phyloP scores from a whole-genome alignment of 1,139 yeast species.

The Groenewaldozyma auringiensis region DNA sequence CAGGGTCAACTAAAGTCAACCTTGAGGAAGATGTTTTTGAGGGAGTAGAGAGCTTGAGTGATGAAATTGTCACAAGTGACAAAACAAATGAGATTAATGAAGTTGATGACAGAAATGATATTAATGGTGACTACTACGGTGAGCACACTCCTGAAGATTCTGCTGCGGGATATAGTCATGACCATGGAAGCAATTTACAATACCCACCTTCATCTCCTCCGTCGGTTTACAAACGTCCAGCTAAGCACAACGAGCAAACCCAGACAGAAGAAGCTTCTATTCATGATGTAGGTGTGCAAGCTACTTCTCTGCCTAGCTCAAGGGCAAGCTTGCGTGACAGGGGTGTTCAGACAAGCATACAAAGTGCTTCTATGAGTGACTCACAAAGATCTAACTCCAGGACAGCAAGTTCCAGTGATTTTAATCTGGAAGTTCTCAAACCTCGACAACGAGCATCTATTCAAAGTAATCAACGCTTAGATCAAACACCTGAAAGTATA shows the following conservation, averaged over 20 bases:
- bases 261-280: background rate
- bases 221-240: background rate
- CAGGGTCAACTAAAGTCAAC: constrained; percentile 1
- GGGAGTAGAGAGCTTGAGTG: background rate
- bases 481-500: background rate
- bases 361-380: background rate
- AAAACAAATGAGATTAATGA: background rate
- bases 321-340: background rate
- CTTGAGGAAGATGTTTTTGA: background rate
- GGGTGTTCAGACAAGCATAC: background rate
- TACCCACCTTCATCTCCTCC: background rate
- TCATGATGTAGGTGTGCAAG: background rate
- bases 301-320: background rate
- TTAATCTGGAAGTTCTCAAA: too few relatives aligned
- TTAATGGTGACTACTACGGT: background rate
- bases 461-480: too few relatives aligned
- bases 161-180: too few relatives aligned
- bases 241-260: background rate
- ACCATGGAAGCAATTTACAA: background rate
- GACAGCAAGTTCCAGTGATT: too few relatives aligned
- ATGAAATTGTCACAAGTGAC: background rate
- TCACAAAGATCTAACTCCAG: background rate
- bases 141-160: background rate
- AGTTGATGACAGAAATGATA: background rate
- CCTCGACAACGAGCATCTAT: background rate